Evolutionary conservation across 306 rosid species (phyloP).

Genomic region (Inga oerstediana): DNA sequence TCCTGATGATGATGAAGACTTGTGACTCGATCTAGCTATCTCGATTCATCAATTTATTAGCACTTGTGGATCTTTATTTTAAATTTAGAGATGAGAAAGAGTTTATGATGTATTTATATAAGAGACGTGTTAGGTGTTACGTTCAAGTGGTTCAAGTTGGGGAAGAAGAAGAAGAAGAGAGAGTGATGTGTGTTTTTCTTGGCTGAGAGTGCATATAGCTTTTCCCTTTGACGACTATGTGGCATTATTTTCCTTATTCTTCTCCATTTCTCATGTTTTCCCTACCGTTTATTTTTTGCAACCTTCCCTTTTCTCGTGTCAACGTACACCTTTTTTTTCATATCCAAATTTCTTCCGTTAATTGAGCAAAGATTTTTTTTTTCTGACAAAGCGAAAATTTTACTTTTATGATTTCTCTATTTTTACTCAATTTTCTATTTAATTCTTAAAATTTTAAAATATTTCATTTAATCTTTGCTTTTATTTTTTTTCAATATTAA

Average conservation of each 20-base stretch:
- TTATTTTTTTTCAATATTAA: too few species aligned
- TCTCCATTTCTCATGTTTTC: constrained; percentile 36
- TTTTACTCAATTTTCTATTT: too few species aligned
- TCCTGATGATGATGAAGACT: constrained; percentile 1
- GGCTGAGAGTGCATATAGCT: constrained; percentile 60
- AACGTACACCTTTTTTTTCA: background rate
- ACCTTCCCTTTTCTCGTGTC: constrained; percentile 8
- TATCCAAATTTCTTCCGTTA: background rate
- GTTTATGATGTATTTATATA: background rate
- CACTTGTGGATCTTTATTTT: too few species aligned
- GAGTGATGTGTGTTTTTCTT: constrained; percentile 32
- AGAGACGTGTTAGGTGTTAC: too few species aligned
- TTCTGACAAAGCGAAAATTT: background rate
- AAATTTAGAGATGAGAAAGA: background rate
- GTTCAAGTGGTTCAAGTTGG: constrained; percentile 23
- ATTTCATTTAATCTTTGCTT: too few species aligned
- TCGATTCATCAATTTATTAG: too few species aligned
- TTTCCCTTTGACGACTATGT: constrained; percentile 46
- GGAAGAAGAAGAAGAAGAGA: background rate
- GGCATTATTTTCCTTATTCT: constrained; percentile 36
- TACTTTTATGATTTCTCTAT: background rate
- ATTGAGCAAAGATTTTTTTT: background rate
- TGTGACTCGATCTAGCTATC: background rate
- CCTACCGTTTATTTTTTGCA: background rate
- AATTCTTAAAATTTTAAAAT: too few species aligned